Evolutionary conservation across 345 rosid species (phyloP).

Genomic region (Moricandia arvensis): DNA sequence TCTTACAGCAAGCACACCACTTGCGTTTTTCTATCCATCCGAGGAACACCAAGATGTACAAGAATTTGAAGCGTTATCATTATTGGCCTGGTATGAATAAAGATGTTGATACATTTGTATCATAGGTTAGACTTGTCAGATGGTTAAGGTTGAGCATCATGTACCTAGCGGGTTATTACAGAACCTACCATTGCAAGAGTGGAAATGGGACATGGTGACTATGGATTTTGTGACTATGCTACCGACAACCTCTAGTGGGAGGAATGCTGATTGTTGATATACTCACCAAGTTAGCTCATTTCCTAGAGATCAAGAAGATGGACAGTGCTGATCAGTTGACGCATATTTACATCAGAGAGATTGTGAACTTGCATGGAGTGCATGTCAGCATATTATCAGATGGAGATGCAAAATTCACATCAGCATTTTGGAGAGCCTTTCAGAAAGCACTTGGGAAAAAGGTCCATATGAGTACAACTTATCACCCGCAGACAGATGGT

Average conservation of each 20-base stretch:
- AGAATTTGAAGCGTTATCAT: background rate
- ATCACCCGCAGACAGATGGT: no score
- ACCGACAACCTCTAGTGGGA: background rate
- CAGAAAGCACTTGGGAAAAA: no score
- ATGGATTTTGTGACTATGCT: no score
- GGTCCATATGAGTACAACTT: no score
- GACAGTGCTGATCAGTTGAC: background rate
- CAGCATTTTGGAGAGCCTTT: no score
- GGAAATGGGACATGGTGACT: background rate
- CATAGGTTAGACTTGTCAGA: background rate
- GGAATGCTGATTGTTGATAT: background rate
- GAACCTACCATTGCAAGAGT: background rate
- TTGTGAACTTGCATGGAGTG: background rate
- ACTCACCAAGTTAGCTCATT: background rate
- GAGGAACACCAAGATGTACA: background rate
- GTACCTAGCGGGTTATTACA: background rate
- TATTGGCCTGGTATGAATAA: background rate
- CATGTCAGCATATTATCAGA: no score
- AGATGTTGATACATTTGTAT: background rate
- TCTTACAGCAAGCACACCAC: background rate
- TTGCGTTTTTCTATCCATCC: background rate
- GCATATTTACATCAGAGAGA: background rate
- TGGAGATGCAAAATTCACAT: no score
- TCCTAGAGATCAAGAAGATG: no score
- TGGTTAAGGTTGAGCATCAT: background rate